Conservation (phyloP, 2,329 filamentous ascomycete species). For the Sporothrix pseudoabietina region DNA sequence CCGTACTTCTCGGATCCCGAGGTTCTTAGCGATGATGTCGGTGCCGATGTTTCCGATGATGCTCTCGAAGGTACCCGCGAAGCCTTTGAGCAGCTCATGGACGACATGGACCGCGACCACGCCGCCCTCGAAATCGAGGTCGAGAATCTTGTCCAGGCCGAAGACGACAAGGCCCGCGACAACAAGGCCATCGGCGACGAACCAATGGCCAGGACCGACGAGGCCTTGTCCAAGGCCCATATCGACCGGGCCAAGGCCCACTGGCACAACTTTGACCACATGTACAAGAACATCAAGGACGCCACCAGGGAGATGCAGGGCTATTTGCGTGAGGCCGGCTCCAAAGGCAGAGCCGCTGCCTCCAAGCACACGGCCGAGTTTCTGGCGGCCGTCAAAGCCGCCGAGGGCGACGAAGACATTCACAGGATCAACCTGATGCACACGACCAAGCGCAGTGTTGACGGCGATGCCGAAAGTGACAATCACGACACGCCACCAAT, state of each 20-base stretch:
- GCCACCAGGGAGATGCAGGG: background rate
- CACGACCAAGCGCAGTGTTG: background rate
- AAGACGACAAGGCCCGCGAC: background rate
- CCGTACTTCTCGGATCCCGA: background rate
- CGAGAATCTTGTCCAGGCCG: background rate
- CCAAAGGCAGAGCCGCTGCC: background rate
- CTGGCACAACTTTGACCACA: conserved; percentile 13
- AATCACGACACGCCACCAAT: background rate
- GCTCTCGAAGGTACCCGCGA: background rate
- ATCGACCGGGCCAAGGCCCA: conserved; percentile 10
- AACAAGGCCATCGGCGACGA: background rate
- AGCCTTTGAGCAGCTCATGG: conserved; percentile 19
- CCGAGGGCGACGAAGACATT: background rate
- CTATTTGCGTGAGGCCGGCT: background rate
- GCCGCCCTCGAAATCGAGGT: background rate
- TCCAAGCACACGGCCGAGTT: background rate
- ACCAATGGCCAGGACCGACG: too few species aligned
- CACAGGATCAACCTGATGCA: conserved; percentile 9
- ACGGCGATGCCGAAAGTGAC: background rate
- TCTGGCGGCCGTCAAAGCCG: background rate
- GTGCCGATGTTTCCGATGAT: background rate
- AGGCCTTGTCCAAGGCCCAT: background rate
- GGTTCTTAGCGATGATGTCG: background rate
- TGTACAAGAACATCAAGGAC: conserved; percentile 2
- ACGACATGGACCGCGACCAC: conserved; percentile 14